phyloP scores from a whole-genome alignment of 176 grass and related monocot genomes.

The Aegilops sharonensis region DNA sequence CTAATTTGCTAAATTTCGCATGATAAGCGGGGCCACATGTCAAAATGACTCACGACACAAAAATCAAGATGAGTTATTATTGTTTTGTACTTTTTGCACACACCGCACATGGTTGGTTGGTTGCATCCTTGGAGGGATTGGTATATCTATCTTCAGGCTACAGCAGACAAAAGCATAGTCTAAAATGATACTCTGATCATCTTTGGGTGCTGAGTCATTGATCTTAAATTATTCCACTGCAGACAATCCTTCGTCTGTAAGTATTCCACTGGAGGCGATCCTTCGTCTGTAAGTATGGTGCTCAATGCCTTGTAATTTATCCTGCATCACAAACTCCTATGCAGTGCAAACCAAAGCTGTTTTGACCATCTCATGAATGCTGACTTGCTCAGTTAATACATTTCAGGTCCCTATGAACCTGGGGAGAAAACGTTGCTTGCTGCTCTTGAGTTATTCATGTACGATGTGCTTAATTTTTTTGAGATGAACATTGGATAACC shows the following conservation, averaged over 20 bases:
- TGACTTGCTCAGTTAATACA: neutral
- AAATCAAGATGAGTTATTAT: too few relatives aligned
- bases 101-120: too few relatives aligned
- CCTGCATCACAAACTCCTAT: neutral
- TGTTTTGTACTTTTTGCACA: too few relatives aligned
- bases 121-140: neutral
- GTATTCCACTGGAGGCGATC: too few relatives aligned
- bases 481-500: neutral
- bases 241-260: too few relatives aligned
- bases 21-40: too few relatives aligned
- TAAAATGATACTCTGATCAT: neutral
- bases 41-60: too few relatives aligned
- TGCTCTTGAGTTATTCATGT: neutral
- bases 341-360: neutral
- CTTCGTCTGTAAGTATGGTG: neutral
- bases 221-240: neutral
- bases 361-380: neutral
- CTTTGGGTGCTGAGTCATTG: neutral
- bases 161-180: neutral
- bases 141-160: conserved; percentile 1
- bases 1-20: too few relatives aligned
- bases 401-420: neutral
- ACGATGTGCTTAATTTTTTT: neutral
- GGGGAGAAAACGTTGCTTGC: neutral
- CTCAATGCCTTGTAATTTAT: neutral